Conservation (phyloP, 352 stramenopile genomes). For the Globisporangium acanthophoron region DNA sequence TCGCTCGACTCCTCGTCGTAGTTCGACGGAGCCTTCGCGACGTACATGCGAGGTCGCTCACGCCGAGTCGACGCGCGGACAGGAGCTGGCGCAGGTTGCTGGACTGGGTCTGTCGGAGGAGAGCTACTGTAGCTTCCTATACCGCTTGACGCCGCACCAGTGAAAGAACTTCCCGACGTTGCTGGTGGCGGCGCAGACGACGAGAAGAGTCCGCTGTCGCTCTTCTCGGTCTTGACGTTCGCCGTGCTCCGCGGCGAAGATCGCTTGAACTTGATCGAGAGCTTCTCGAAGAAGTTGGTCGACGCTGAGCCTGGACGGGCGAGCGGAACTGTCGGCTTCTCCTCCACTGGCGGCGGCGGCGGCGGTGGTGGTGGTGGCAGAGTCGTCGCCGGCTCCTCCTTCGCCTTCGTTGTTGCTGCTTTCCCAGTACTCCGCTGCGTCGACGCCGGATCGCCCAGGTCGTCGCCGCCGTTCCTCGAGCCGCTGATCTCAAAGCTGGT, state of each 20-base stretch:
- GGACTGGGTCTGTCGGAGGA: conserved; percentile 3
- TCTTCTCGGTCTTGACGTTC: background rate
- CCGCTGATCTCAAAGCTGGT: conserved; percentile 1
- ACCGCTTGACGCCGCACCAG: background rate
- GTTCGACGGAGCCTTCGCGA: conserved; percentile 51
- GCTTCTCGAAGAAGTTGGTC: conserved; percentile 81
- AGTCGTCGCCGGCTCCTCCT: conserved; percentile 1
- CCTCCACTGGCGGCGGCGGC: conserved; percentile 25
- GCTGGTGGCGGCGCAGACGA: background rate
- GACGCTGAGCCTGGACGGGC: conserved; percentile 30
- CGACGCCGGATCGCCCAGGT: background rate
- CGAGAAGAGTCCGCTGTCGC: conserved; percentile 7
- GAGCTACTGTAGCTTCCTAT: conserved; percentile 1
- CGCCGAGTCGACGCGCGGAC: conserved; percentile 28
- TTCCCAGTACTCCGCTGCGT: background rate
- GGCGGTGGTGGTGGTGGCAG: conserved; percentile 14
- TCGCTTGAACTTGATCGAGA: conserved; percentile 79
- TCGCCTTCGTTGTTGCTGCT: background rate
- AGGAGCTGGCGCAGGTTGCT: conserved; percentile 19
- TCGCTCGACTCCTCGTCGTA: conserved; percentile 83
- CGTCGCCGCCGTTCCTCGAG: background rate
- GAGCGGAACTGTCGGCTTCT: conserved; percentile 17
- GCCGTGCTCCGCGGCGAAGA: conserved; percentile 33
- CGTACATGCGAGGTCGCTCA: conserved; percentile 73
- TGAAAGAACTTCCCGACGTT: background rate